These are phyloP conservation scores for Cryptococcus sp. DNA, from an alignment of 1,284 basidiomycete genomes.

Conservation along the genomic window DNA sequence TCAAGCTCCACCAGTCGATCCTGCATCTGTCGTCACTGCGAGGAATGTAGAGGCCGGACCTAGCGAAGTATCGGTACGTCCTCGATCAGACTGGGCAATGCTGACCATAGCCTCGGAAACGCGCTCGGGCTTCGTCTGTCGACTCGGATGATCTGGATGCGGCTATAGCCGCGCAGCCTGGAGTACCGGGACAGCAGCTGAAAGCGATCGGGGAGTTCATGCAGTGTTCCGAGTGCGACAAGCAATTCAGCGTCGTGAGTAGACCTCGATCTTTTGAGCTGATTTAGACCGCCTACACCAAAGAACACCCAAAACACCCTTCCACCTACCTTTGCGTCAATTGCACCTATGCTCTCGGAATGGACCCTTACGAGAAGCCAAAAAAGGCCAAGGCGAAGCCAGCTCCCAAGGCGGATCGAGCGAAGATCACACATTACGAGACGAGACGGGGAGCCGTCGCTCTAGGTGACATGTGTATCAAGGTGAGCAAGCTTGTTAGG, in stretches of 20 bases:
- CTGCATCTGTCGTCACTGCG: slow-evolving; percentile 33
- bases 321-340: slow-evolving; percentile 69
- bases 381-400: slow-evolving; percentile 63
- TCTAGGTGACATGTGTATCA: slow-evolving; percentile 71
- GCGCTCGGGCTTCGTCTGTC: slow-evolving; percentile 27
- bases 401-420: slow-evolving; percentile 34
- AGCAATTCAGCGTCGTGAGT: slow-evolving; percentile 83
- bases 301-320: slow-evolving; percentile 56
- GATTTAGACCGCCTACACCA: slow-evolving; percentile 72
- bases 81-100: slow-evolving; percentile 10
- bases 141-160: slow-evolving; percentile 66
- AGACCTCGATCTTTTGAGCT: neutral
- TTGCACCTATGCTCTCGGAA: slow-evolving; percentile 68
- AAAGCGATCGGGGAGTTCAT: slow-evolving; percentile 74
- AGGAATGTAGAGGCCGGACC: slow-evolving; percentile 31
- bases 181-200: slow-evolving; percentile 44
- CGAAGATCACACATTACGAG: slow-evolving; percentile 60
- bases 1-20: slow-evolving; percentile 21
- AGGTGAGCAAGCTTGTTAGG: slow-evolving; percentile 49
- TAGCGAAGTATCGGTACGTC: slow-evolving; percentile 25
- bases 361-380: slow-evolving; percentile 61
- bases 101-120: slow-evolving; percentile 31
- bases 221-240: slow-evolving; percentile 72
- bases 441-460: slow-evolving; percentile 59
- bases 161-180: slow-evolving; percentile 6